Evolutionary conservation across 495 filamentous ascomycete species (phyloP).

Genomic region (Bryoglossum gracile): DNA sequence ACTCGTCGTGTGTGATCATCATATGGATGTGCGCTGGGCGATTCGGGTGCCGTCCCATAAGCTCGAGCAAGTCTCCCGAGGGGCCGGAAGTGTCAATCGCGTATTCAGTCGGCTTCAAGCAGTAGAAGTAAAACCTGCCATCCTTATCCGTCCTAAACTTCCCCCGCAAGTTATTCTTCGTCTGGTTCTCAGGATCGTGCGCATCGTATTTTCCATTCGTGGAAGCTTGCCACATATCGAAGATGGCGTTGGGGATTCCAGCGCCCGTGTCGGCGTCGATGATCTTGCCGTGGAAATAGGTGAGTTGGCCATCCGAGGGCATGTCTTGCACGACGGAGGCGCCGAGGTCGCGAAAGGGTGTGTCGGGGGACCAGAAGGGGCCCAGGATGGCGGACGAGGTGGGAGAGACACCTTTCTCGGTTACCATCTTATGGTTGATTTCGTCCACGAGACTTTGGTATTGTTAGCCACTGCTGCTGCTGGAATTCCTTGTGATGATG

Average conservation of each 20-base stretch:
- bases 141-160: slow-evolving; percentile 73
- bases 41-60: slow-evolving; percentile 74
- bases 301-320: slow-evolving; percentile 51
- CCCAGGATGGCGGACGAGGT: slow-evolving; percentile 80
- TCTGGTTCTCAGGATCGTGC: slow-evolving; percentile 71
- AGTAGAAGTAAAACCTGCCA: slow-evolving; percentile 73
- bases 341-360: slow-evolving; percentile 70
- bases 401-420: slow-evolving; percentile 59
- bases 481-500: background rate
- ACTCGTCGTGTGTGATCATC: slow-evolving; percentile 53
- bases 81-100: slow-evolving; percentile 69
- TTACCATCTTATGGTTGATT: slow-evolving; percentile 71
- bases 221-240: slow-evolving; percentile 82
- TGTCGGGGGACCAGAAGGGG: slow-evolving; percentile 81
- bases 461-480: background rate
- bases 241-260: slow-evolving; percentile 60
- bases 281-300: slow-evolving; percentile 63
- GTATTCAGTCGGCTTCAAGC: slow-evolving; percentile 75
- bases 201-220: slow-evolving; percentile 84
- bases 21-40: slow-evolving; percentile 84
- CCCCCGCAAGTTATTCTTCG: slow-evolving; percentile 74
- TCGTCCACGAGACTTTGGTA: slow-evolving; percentile 67
- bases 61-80: slow-evolving; percentile 55
- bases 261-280: slow-evolving; percentile 58
- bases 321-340: slow-evolving; percentile 62